Evolutionary conservation across 2,329 filamentous ascomycete genomes (phyloP).

Genomic region (Beauveria asiatica): DNA sequence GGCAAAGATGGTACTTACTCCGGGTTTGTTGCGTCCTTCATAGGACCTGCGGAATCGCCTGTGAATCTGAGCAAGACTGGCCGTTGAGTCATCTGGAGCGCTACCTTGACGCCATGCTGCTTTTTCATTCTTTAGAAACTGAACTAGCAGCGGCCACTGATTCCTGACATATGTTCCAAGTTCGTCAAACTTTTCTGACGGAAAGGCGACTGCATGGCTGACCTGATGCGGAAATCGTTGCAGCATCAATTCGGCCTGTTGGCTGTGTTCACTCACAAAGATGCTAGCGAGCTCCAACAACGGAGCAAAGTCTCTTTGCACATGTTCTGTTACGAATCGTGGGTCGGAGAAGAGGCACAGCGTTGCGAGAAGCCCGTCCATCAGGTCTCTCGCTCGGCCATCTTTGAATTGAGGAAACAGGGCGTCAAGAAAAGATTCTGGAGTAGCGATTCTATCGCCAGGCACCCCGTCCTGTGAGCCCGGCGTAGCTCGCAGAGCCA

Average conservation of each 20-base stretch:
- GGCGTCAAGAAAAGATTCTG: conserved; percentile 16
- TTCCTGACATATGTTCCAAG: conserved; percentile 20
- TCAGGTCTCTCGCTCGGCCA: conserved; percentile 17
- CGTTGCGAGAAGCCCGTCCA: conserved; percentile 26
- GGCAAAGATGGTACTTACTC: conserved; percentile 25
- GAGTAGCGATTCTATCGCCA: not conserved
- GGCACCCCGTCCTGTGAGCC: not conserved
- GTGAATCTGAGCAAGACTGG: conserved; percentile 18
- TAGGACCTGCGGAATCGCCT: conserved; percentile 24
- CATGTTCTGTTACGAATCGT: conserved; percentile 12
- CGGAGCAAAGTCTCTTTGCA: conserved; percentile 18
- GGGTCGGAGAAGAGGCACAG: conserved; percentile 23
- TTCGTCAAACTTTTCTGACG: conserved; percentile 14
- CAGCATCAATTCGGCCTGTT: not conserved
- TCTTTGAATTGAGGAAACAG: conserved; percentile 24
- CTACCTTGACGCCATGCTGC: conserved; percentile 16
- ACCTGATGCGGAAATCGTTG: conserved; percentile 2
- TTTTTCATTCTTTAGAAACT: conserved; percentile 18
- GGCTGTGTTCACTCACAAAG: not conserved
- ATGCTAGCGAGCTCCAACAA: conserved; percentile 18
- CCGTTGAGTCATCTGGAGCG: not conserved
- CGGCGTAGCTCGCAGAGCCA: not conserved
- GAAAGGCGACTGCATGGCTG: conserved; percentile 6
- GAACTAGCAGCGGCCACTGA: conserved; percentile 21
- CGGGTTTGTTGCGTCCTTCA: conserved; percentile 20